These are phyloP conservation scores for Trichophyton benhamiae DNA, from an alignment of 2,329 filamentous ascomycete genomes.

Conservation along the genomic window DNA sequence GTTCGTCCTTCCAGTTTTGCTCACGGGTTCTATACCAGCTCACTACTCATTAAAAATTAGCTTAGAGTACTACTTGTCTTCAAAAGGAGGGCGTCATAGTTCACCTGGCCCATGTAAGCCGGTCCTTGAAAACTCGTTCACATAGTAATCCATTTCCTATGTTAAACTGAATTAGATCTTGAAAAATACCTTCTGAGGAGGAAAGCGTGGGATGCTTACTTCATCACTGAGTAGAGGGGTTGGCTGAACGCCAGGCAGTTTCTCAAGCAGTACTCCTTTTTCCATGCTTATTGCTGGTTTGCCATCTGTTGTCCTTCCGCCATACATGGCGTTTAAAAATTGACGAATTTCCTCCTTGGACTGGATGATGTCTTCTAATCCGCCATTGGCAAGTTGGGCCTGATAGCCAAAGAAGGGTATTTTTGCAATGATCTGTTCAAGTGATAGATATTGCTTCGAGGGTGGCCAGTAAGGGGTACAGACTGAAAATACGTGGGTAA, in stretches of 20 bases:
- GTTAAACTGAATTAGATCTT: background rate
- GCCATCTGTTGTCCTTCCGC: slow-evolving; percentile 47
- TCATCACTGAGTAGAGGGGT: slow-evolving; percentile 51
- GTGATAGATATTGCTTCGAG: slow-evolving; percentile 38
- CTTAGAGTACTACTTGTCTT: background rate
- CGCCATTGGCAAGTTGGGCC: slow-evolving; percentile 59
- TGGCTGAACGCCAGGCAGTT: slow-evolving; percentile 44
- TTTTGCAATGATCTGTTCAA: slow-evolving; percentile 47
- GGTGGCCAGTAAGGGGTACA: slow-evolving; percentile 64
- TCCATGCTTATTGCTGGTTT: slow-evolving; percentile 47
- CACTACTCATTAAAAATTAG: slow-evolving; percentile 28
- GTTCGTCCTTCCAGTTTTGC: slow-evolving; percentile 67
- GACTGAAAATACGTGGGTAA: slow-evolving; percentile 64
- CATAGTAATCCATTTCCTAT: slow-evolving; percentile 63
- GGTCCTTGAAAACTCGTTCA: slow-evolving; percentile 54
- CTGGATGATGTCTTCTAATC: slow-evolving; percentile 48
- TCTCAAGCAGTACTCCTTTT: slow-evolving; percentile 53
- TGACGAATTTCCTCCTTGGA: slow-evolving; percentile 52
- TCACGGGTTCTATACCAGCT: slow-evolving; percentile 76
- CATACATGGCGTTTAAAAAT: slow-evolving; percentile 61
- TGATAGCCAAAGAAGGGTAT: slow-evolving; percentile 72
- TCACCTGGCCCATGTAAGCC: slow-evolving; percentile 62
- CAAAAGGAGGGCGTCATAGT: slow-evolving; percentile 14
- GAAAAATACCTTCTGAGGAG: background rate
- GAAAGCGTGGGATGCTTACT: slow-evolving; percentile 24